A percentile compares a stretch with the other conserved stretches of the same genome.
phyloP scores from a whole-genome alignment of 352 stramenopile species.

The Phytopythium delawarense region DNA sequence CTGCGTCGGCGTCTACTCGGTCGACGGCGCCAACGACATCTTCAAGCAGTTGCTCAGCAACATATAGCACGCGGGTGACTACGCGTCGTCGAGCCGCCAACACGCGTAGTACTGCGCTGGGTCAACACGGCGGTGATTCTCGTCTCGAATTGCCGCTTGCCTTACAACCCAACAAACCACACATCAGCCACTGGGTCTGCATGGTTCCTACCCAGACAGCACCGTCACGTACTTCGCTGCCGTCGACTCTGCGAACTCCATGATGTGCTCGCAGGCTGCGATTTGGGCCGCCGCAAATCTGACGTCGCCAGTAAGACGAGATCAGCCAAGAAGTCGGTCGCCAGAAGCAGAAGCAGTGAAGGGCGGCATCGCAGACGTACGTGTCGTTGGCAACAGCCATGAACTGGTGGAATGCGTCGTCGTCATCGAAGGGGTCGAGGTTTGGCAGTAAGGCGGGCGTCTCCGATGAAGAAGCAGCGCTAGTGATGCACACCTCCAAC shows the following conservation, averaged over 20 bases:
- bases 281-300: constrained; percentile 29
- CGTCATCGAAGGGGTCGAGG: constrained; percentile 9
- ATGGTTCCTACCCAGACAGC: not conserved
- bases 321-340: not conserved
- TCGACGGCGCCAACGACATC: constrained; percentile 93
- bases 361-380: constrained; percentile 4
- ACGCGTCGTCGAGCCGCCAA: constrained; percentile 29
- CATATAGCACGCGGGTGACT: not conserved
- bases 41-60: constrained; percentile 40
- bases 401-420: constrained; percentile 41
- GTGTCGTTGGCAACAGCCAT: constrained; percentile 28
- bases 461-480: not conserved
- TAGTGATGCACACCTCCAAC: constrained; percentile 14
- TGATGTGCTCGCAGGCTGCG: constrained; percentile 35
- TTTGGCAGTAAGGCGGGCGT: constrained; percentile 16
- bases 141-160: not conserved
- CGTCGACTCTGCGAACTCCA: constrained; percentile 20
- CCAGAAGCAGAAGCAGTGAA: not conserved
- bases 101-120: constrained; percentile 31
- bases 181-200: not conserved
- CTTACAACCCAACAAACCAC: not conserved
- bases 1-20: constrained; percentile 93
- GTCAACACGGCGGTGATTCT: constrained; percentile 11
- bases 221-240: constrained; percentile 21
- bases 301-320: not conserved